Evolutionary conservation across 2,329 filamentous ascomycete species (phyloP), one percentile per base, ranked within the genome.

Genomic region (Chalara sp.): DNA sequence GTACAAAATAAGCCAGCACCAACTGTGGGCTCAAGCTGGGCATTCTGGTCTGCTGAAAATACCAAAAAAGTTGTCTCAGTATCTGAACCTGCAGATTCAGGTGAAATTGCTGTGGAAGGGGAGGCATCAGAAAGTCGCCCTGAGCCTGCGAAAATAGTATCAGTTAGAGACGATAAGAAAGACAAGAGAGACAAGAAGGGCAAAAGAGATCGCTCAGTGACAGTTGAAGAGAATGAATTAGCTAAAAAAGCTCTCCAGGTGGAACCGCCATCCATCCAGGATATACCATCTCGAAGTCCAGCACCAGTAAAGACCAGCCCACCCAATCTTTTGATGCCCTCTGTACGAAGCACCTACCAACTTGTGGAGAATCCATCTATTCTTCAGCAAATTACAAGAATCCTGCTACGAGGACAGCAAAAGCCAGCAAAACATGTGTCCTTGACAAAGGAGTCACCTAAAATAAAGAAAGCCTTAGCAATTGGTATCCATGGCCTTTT

Each of bases 401-500:
- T 87, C 49, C 66, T 86, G 3, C 69, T 83, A 8, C 72, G 76
- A 32, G 73, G 76, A 1, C 73, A 76, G 41, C 78, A 83, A 46
- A 67, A 76, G 6, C 74, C 80, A 4, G 76, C 76, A 12, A 83
- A 80, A 46, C 87, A 96, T 65, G 81, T 96, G 5, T 85, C 82
- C 58, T 78, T 89, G 32, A 71, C 81, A 6, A 83, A 82, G 43
- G 80, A 87, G 6, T 75, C 81, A 0, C 86, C 82, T 1, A 86
- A 79, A 57, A 82, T 97, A 44, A 89, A 82, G 63, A 93, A 86
- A 58, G 93, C 93, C 10, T 76, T 99, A 5, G 90, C 91, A 1
- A 96, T 99, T 58, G 93, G 93, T 39, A 83, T 99, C 1, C 93
- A 99, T 67, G 93, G 93, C 1, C 86, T 95, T 53, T 96, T 97